phyloP scores from a whole-genome alignment of 441 rosid genomes.

The Gossypium lobatum region DNA sequence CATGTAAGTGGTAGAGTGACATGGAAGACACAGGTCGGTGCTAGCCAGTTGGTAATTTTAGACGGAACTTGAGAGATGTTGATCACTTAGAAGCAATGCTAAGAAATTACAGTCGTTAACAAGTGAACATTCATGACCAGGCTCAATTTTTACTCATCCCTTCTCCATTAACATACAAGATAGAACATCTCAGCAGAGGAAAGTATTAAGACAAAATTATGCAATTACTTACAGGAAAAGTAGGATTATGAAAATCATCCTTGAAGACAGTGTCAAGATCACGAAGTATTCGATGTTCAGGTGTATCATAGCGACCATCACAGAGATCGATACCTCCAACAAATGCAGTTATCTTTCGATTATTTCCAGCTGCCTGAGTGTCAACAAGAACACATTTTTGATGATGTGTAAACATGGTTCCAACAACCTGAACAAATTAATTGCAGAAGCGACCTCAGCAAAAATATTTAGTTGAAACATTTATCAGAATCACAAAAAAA shows the following conservation, averaged over 20 bases:
- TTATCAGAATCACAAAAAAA: constrained; percentile 2
- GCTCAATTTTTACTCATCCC: background rate
- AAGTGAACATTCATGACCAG: background rate
- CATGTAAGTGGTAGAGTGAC: background rate
- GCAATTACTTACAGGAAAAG: constrained; percentile 60
- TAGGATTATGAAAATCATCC: constrained; percentile 86
- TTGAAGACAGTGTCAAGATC: constrained; percentile 63
- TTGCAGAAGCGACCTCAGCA: constrained; percentile 15
- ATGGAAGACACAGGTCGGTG: background rate
- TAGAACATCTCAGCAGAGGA: background rate
- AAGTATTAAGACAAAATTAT: background rate
- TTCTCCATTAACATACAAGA: background rate
- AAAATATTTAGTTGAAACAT: background rate
- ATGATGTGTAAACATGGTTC: constrained; percentile 86
- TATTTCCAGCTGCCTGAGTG: constrained; percentile 71
- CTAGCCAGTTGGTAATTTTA: background rate
- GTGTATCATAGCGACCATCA: constrained; percentile 92
- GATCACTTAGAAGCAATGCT: background rate
- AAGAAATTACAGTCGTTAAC: background rate
- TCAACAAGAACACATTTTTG: constrained; percentile 90
- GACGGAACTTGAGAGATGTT: background rate
- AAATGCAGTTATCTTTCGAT: constrained; percentile 78
- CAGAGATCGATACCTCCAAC: constrained; percentile 90
- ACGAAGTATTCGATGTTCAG: constrained; percentile 65
- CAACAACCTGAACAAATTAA: constrained; percentile 57